phyloP scores from a whole-genome alignment of 306 rosid genomes.

The Cajanus cajan region DNA sequence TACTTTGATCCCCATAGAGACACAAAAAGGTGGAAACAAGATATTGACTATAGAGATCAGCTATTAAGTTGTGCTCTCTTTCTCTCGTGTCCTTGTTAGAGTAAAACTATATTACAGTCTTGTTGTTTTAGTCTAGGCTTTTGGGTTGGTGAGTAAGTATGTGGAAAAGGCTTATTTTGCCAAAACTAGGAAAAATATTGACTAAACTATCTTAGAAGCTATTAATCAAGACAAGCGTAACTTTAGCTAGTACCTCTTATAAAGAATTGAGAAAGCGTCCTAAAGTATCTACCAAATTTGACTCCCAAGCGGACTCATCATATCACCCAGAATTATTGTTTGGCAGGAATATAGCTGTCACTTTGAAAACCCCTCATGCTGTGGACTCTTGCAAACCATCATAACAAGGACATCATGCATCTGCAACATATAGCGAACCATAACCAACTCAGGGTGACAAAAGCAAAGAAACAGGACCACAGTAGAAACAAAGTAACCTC shows the following conservation, averaged over 20 bases:
- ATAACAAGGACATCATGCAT: constrained; percentile 38
- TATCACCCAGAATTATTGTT: constrained; percentile 39
- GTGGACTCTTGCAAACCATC: constrained; percentile 37
- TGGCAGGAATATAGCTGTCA: constrained; percentile 37
- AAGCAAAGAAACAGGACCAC: constrained; percentile 46
- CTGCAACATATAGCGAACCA: constrained; percentile 39
- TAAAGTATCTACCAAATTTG: constrained; percentile 35
- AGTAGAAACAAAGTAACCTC: constrained; percentile 34
- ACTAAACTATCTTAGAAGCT: constrained; percentile 17
- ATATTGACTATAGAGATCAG: not conserved
- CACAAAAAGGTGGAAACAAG: not conserved
- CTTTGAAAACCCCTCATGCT: constrained; percentile 38
- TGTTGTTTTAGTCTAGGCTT: not conserved
- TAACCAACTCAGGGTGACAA: constrained; percentile 35
- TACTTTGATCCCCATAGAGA: not conserved
- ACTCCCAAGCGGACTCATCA: constrained; percentile 36
- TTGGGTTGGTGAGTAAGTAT: not conserved
- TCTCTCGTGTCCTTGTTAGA: not conserved
- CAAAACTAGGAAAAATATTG: not conserved
- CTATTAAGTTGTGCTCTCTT: not conserved
- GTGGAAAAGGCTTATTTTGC: not conserved
- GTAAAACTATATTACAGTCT: not conserved
- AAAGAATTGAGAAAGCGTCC: constrained; percentile 9
- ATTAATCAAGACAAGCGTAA: constrained; percentile 4
- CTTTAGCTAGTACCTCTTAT: constrained; percentile 12